Evolutionary conservation across 1,284 basidiomycete genomes (phyloP).

Genomic region (Papiliotrema nemorosa): DNA sequence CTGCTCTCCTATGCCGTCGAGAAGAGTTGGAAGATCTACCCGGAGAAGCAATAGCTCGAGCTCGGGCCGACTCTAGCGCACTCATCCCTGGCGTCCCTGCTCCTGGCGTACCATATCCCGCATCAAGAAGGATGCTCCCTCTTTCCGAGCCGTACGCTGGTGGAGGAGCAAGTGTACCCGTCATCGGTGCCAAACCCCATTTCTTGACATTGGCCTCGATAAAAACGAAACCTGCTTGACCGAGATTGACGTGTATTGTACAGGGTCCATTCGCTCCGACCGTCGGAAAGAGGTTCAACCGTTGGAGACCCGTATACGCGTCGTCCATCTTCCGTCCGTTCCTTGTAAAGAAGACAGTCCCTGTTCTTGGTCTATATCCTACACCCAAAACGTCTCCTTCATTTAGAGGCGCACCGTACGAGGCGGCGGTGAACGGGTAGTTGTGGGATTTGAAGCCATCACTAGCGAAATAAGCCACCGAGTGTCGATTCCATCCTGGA

Average conservation of each 20-base stretch:
- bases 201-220: constrained; percentile 99
- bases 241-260: constrained; percentile 90
- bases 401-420: constrained; percentile 79
- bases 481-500: constrained; percentile 82
- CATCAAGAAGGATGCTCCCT: constrained; percentile 87
- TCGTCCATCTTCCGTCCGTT: constrained; percentile 94
- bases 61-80: constrained; percentile 41
- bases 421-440: constrained; percentile 84
- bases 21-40: constrained; percentile 21
- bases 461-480: constrained; percentile 88
- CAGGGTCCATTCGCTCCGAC: constrained; percentile 91
- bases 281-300: constrained; percentile 90
- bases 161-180: constrained; percentile 89
- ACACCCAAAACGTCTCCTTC: constrained; percentile 93
- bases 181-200: constrained; percentile 92
- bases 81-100: constrained; percentile 21
- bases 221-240: constrained; percentile 93
- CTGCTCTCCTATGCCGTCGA: constrained; percentile 28
- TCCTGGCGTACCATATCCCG: constrained; percentile 57
- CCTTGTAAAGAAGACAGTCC: constrained; percentile 94
- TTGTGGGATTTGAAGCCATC: constrained; percentile 97
- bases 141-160: constrained; percentile 93
- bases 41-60: constrained; percentile 12
- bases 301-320: constrained; percentile 80
- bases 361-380: constrained; percentile 86